These are phyloP conservation scores for Macrolepiota albuminosa DNA, from an alignment of 768 basidiomycete species.

Conservation along the genomic window DNA sequence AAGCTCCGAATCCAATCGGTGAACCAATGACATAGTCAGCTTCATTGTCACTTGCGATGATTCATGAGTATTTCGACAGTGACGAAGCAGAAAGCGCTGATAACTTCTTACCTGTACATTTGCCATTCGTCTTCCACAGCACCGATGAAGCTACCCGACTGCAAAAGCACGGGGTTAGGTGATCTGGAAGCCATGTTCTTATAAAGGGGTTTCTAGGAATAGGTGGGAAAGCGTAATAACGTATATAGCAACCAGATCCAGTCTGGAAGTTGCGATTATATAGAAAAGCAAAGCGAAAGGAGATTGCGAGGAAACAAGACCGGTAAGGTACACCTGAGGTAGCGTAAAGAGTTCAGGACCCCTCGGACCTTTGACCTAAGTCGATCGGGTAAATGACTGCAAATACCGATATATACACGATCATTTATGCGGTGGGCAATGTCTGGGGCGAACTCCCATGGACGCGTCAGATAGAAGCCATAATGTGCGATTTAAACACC, in stretches of 20 bases:
- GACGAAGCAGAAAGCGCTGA: neutral
- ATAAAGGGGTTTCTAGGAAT: conserved; percentile 6
- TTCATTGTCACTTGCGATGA: conserved; percentile 49
- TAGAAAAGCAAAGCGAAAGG: neutral
- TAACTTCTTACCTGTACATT: conserved; percentile 57
- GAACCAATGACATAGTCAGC: conserved; percentile 71
- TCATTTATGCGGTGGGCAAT: neutral
- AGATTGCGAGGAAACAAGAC: neutral
- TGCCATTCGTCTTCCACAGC: conserved; percentile 84
- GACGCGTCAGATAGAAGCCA: neutral
- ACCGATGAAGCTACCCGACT: conserved; percentile 52
- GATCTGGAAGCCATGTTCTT: conserved; percentile 14
- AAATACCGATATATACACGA: neutral
- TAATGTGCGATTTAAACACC: neutral
- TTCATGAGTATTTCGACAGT: conserved; percentile 8
- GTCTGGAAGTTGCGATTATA: neutral
- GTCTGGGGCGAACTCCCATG: neutral
- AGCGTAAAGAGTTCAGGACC: neutral
- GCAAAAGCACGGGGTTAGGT: conserved; percentile 6
- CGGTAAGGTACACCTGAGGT: neutral
- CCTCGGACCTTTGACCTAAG: neutral
- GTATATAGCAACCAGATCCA: conserved; percentile 5
- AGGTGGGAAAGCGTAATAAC: neutral
- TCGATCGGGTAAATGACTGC: neutral
- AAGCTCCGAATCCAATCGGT: conserved; percentile 88